Evolutionary conservation across 768 basidiomycete genomes (phyloP), one percentile per base, ranked within the genome.

Genomic region (Psilocybe cubensis): DNA sequence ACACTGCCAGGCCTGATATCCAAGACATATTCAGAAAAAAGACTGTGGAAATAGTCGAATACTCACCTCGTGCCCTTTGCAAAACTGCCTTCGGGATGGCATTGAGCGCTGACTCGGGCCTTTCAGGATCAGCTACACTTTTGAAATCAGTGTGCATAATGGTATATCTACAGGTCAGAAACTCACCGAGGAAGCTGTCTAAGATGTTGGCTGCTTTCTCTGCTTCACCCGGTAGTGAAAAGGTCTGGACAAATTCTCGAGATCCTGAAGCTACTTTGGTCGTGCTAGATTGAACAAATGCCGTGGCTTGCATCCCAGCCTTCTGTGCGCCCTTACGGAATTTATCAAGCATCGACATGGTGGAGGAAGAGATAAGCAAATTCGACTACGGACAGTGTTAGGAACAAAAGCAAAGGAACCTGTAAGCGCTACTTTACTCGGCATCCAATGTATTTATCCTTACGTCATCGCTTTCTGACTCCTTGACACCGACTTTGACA

Each of bases 121-220:
- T 79, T 29, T 84, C 81, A 14, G 96, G 96, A 74, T 96, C 88
- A 58, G 96, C 95, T 96, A 55, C 44, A 60, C 46, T 44, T 35
- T 42, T 14, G 11, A 29, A 17, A 27, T 6, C 18, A 8, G 21
- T 18, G 18, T 24, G 3, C 23, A 27, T 38, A 14, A 8, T 14
- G 47, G 44, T 45, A 21, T 20, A 53, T 20, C n/a, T 21, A 25
- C 6, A 50, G 43, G 14, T 23, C 8, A 11, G 50, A 45, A 33
- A 66, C 80, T 53, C 68, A 94, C 93, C 95, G n/a, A 96, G 79
- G 80, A 98, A 98, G 61, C 86, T 87, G 60, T 86, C 87, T 27
- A 98, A 76, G 65, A 96, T 98, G 73, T 89, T 92, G 14, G 95
- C 94, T 0, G 95, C 93, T 70, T 97, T 97, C 58, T 94, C 91